Conservation (phyloP, 306 rosid species). For the Castanopsis chinensis region DNA sequence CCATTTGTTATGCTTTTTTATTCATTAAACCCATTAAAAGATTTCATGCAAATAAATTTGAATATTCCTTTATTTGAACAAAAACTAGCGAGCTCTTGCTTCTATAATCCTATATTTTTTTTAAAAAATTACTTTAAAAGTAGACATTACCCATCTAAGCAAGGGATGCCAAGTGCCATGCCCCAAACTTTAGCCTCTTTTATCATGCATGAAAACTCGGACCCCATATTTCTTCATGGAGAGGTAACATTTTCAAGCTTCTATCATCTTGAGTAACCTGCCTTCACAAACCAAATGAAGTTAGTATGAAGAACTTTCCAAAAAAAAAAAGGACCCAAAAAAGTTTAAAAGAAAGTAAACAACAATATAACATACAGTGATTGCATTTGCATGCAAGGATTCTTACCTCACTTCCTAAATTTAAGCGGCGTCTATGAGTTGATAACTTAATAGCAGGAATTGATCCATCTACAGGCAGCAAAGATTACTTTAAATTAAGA, state of each 20-base stretch:
- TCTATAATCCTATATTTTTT: not conserved
- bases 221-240: constrained; percentile 62
- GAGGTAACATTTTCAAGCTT: constrained; percentile 42
- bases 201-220: constrained; percentile 77
- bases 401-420: constrained; percentile 56
- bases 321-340: not conserved
- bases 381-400: not conserved
- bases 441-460: constrained; percentile 74
- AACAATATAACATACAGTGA: not conserved
- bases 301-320: constrained; percentile 7
- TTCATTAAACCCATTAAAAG: too few species aligned
- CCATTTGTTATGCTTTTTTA: too few species aligned
- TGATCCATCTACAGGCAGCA: constrained; percentile 63
- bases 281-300: constrained; percentile 20
- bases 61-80: too few species aligned
- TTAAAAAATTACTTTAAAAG: not conserved
- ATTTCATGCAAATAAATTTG: too few species aligned
- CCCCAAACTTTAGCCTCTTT: constrained; percentile 73
- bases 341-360: not conserved
- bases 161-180: constrained; percentile 71
- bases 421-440: constrained; percentile 74
- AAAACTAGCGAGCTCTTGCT: too few species aligned
- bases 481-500: constrained; percentile 17
- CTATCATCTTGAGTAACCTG: constrained; percentile 44
- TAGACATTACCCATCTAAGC: constrained; percentile 66